Evolutionary conservation across 192 early-diverging fungal genomes (phyloP), one percentile per base, ranked within the genome.

Genomic region (Coemansia sp.): DNA sequence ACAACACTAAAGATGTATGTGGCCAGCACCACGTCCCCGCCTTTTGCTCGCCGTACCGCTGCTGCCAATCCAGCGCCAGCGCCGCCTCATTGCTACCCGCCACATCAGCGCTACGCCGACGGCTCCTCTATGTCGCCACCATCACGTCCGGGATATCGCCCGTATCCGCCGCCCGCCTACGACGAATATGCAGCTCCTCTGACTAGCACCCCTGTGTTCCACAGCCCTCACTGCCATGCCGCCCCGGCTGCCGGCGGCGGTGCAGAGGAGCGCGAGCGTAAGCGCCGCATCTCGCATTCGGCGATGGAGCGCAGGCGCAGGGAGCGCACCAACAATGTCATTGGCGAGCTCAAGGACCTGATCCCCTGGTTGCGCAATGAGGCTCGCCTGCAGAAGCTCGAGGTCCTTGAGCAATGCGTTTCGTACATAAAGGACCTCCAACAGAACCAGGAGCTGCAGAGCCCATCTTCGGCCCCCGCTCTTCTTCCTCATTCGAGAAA

Each of bases 241-340:
- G 32, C 23, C 61, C 11, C 48, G 17, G 19, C 49, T 15, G 9
- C 22, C 20, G 19, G n/a, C 8, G 35, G 19, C n/a, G 34, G 55
- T 20, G 72, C 75, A 2, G 71, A 76, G 41, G 76, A 84, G 46
- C 84, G 88, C 43, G 90, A 93, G 56, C 65, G 81, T 67, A 85
- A 87, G 59, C 86, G 94, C 32, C 92, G 92, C 61, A 85, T 88
- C 11, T 90, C 91, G 4, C 94, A 95, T 57, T 91, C 90, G 19
- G 88, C 87, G 0, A 94, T 93, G 63, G 94, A 95, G 74, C 83
- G 92, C 5, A 79, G 89, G 42, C 87, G 92, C 40, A 89, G 94
- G 25, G 92, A 94, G 61, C 84, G 89, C 29, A 95, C 91, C 67
- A 95, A 95, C 70, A 87, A 88, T 59, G 88, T 90, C 70, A 89